phyloP scores from a whole-genome alignment of 2,329 filamentous ascomycete species.

The Microcyclospora pomicola region DNA sequence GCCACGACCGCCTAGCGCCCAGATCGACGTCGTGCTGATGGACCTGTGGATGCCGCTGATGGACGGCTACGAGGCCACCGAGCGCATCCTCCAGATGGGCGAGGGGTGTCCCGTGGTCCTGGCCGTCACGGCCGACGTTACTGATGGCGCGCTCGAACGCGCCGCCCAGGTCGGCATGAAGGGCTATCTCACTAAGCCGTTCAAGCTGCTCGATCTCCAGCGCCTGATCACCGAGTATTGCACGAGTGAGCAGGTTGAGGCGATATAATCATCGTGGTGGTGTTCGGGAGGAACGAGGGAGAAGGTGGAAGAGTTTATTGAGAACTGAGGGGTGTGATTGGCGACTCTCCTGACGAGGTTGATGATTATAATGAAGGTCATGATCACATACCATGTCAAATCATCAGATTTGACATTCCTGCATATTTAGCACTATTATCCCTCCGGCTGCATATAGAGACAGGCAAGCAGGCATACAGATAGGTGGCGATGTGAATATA shows the following conservation, averaged over 20 bases:
- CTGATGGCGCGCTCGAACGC: conserved; percentile 46
- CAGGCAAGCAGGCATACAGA: too few relatives aligned
- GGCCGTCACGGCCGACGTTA: conserved; percentile 54
- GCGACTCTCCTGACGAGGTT: too few relatives aligned
- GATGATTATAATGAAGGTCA: too few relatives aligned
- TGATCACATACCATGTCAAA: too few relatives aligned
- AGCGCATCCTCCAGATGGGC: conserved; percentile 44
- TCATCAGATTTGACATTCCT: too few relatives aligned
- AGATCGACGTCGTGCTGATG: conserved; percentile 55
- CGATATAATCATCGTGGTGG: too few relatives aligned
- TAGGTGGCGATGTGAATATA: too few relatives aligned
- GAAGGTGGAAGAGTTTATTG: too few relatives aligned
- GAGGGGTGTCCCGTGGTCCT: conserved; percentile 33
- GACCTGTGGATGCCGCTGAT: conserved; percentile 66
- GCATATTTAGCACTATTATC: too few relatives aligned
- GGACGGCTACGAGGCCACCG: conserved; percentile 57
- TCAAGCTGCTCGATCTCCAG: conserved; percentile 49
- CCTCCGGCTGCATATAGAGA: too few relatives aligned
- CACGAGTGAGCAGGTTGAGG: conserved; percentile 4
- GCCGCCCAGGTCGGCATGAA: conserved; percentile 51
- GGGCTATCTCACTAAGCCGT: conserved; percentile 56
- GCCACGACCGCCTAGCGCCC: conserved; percentile 13
- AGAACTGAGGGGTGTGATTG: too few relatives aligned
- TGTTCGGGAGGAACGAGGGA: too few relatives aligned
- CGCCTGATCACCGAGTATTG: conserved; percentile 42